Conservation (phyloP, 2,329 filamentous ascomycete species). For the Phialophora macrospora region DNA sequence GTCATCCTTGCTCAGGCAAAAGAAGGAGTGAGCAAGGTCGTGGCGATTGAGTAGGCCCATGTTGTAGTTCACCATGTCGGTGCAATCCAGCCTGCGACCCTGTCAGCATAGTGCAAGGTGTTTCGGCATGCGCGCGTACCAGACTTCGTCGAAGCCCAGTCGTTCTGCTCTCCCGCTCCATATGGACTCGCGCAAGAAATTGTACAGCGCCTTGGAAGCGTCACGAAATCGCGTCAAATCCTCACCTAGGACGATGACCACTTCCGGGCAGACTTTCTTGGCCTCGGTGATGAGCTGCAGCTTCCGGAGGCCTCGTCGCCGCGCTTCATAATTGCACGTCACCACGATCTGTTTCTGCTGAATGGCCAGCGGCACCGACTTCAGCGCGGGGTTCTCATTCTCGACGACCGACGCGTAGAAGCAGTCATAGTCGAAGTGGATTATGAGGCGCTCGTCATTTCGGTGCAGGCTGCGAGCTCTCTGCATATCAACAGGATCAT, state of each 20-base stretch:
- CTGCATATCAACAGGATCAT: conserved; percentile 39
- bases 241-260: conserved; percentile 84
- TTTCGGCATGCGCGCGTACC: conserved; percentile 56
- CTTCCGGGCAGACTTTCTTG: conserved; percentile 76
- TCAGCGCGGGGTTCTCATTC: conserved; percentile 75
- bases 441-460: conserved; percentile 70
- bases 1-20: conserved; percentile 73
- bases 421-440: conserved; percentile 76
- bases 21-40: conserved; percentile 72
- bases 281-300: conserved; percentile 85
- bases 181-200: conserved; percentile 71
- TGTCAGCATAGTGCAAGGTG: conserved; percentile 22
- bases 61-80: conserved; percentile 86
- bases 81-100: conserved; percentile 71
- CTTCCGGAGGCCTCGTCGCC: conserved; percentile 69
- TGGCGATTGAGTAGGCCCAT: conserved; percentile 69
- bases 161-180: conserved; percentile 81
- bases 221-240: conserved; percentile 84
- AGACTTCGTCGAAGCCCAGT: conserved; percentile 87
- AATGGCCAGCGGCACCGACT: conserved; percentile 75
- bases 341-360: conserved; percentile 93
- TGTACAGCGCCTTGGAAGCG: conserved; percentile 79
- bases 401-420: conserved; percentile 95
- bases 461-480: conserved; percentile 47
- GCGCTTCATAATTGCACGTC: conserved; percentile 92